Conservation (phyloP, 352 stramenopile genomes). For the Phytophthora idaei region DNA sequence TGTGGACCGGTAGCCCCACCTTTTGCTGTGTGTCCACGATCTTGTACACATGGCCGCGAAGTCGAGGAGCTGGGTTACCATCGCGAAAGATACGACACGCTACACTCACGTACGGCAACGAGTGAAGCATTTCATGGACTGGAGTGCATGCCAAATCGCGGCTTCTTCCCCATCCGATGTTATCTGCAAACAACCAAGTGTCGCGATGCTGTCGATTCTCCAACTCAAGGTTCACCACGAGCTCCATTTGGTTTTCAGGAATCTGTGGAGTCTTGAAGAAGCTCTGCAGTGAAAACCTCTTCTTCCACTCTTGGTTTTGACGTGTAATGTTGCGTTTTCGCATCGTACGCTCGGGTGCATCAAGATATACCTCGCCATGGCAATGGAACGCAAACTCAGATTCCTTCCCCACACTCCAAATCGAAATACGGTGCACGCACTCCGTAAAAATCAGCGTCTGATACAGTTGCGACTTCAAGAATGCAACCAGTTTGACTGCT, state of each 20-base stretch:
- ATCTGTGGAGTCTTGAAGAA: conserved; percentile 73
- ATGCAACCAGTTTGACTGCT: conserved; percentile 39
- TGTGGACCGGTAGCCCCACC: conserved; percentile 66
- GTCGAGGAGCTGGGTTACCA: conserved; percentile 34
- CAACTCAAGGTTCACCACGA: conserved; percentile 62
- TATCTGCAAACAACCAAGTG: conserved; percentile 73
- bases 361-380: conserved; percentile 54
- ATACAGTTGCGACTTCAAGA: conserved; percentile 51
- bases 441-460: conserved; percentile 76
- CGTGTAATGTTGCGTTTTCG: conserved; percentile 49
- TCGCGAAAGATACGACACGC: conserved; percentile 67
- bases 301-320: conserved; percentile 74
- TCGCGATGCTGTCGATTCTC: conserved; percentile 59
- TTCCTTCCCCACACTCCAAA: conserved; percentile 71
- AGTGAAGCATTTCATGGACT: conserved; percentile 67
- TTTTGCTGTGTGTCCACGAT: conserved; percentile 54
- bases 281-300: conserved; percentile 76
- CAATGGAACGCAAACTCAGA: conserved; percentile 67
- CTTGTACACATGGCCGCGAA: conserved; percentile 72
- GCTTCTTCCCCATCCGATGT: conserved; percentile 67
- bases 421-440: conserved; percentile 58
- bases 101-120: conserved; percentile 69
- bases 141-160: conserved; percentile 65
- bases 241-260: conserved; percentile 73
- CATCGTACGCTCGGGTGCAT: conserved; percentile 48